Evolutionary conservation across 345 rosid species (phyloP), one percentile per base, ranked within the genome.

Genomic region (Hevea brasiliensis): DNA sequence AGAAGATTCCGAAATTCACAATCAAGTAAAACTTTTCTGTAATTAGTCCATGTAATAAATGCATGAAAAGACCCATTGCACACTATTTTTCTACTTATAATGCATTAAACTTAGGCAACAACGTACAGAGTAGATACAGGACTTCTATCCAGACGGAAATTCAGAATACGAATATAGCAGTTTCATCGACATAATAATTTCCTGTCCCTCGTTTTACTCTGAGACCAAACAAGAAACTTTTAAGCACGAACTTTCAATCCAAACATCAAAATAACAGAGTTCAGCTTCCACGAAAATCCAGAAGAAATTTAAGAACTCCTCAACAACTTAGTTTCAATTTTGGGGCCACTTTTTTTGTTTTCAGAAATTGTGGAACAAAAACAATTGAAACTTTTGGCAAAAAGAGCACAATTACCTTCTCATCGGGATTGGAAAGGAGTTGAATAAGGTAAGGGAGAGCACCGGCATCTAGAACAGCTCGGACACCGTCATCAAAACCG

Each of bases 401-500:
- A 50, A 15, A 50, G 17, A 17, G 6, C 6, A 40, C 6, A 21
- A 41, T 59, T 48, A 89, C 98, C 95, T 92, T 95, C 27, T 82
- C 87, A 48, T 95, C 87, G 35, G 80, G 78, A 77, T 79, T 75
- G 61, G 85, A 73, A 56, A 95, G 92, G 54, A 95, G 94, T 50
- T 83, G 85, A 68, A 84, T 68, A 6, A 92, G 88, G 80, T 66
- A 78, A 59, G 92, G 86, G 58, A 92, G 81, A 24, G 87, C 87
- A 21, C 96, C 97, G 29, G 98, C 85, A 45, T 88, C 93, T n/a
- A 91, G 84, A 69, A 92, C 96, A 32, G 96, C 97, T 47, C 69
- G 85, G 72, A 86, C 99, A 11, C 98, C 98, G 67, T 88, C 91
- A 65, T 91, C 94, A 74, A 92, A 87, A 76, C 98, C 94, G 79